phyloP scores from a whole-genome alignment of 805 yeast species.

The Starmera dryadoides region DNA sequence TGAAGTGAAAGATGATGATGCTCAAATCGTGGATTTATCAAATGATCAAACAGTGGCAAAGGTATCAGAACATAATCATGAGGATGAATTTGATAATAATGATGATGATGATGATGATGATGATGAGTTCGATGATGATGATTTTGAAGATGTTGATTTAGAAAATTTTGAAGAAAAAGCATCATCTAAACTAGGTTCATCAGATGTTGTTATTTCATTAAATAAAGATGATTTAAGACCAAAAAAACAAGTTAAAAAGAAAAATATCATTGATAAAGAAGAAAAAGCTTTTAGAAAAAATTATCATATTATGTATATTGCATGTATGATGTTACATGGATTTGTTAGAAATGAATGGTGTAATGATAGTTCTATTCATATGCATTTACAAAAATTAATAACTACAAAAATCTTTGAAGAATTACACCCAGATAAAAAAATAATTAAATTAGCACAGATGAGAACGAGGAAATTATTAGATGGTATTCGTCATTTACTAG shows the following conservation, averaged over 20 bases:
- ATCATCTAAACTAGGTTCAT: neutral
- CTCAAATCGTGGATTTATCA: no score
- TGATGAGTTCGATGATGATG: neutral
- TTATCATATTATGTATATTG: conserved; percentile 53
- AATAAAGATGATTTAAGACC: conserved; percentile 14
- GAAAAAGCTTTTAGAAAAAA: conserved; percentile 46
- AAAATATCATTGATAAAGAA: conserved; percentile 37
- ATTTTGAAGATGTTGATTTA: neutral
- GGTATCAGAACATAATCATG: no score
- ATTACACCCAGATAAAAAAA: conserved; percentile 37
- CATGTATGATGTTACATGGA: conserved; percentile 61
- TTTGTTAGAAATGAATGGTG: conserved; percentile 70
- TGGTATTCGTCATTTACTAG: conserved; percentile 63
- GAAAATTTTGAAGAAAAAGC: neutral
- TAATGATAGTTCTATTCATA: conserved; percentile 36
- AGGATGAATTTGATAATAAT: neutral
- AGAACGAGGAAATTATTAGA: conserved; percentile 66
- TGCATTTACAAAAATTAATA: conserved; percentile 34
- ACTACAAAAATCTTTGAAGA: conserved; percentile 41
- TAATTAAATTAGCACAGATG: conserved; percentile 25
- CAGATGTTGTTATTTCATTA: neutral
- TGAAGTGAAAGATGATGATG: no score
- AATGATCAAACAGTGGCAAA: no score
- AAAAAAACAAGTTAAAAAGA: conserved; percentile 14
- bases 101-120: neutral